Evolutionary conservation across 495 filamentous ascomycete species (phyloP).

Genomic region (Haplographium delicatum): DNA sequence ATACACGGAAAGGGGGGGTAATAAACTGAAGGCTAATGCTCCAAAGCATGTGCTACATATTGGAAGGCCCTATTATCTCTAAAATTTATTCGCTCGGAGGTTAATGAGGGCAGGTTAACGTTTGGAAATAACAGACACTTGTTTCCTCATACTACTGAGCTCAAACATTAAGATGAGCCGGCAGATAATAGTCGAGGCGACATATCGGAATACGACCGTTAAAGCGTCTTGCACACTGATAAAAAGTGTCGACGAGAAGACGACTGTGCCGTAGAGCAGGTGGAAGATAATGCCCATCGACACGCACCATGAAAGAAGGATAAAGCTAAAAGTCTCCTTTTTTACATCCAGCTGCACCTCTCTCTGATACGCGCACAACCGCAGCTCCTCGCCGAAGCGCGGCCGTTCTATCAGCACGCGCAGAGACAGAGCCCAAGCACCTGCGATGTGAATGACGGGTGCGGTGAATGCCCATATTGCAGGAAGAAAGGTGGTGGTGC

Average conservation of each 20-base stretch:
- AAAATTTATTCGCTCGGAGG: no score
- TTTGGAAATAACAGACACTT: no score
- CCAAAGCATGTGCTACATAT: no score
- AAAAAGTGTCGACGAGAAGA: not conserved
- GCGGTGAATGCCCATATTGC: not conserved
- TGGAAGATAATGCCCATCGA: not conserved
- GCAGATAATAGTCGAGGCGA: no score
- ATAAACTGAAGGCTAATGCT: no score
- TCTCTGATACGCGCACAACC: not conserved
- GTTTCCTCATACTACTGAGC: no score
- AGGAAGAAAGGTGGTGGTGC: not conserved
- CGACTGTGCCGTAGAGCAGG: not conserved
- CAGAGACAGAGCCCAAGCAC: not conserved
- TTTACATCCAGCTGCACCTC: not conserved
- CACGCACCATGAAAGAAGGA: not conserved
- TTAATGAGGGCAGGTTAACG: no score
- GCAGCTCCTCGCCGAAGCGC: not conserved
- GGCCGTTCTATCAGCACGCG: not conserved
- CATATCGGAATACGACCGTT: no score
- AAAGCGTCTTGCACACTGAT: no score
- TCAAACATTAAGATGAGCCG: no score
- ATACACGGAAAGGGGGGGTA: no score
- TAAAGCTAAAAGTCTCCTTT: not conserved
- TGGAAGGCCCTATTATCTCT: no score
- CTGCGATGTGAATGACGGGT: not conserved